Percentiles rank a stretch among this genome's conserved stretches.
These are phyloP conservation scores for Westerdykella sp. DNA, from an alignment of 2,329 filamentous ascomycete species.

Conservation along the genomic window DNA sequence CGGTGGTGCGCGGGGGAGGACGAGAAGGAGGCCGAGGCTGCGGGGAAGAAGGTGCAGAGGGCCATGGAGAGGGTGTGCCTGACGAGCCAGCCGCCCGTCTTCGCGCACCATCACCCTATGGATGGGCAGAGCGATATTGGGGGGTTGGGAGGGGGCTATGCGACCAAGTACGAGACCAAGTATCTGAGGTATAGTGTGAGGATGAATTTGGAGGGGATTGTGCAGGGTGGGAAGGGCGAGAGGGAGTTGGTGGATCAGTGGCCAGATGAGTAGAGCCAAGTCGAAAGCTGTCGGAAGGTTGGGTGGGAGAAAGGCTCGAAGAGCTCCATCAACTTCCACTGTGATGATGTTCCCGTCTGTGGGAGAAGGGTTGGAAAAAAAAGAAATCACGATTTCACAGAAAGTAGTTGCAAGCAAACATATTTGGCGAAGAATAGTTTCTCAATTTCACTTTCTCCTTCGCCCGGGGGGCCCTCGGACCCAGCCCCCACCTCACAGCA, in stretches of 20 bases:
- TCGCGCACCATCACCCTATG: conserved; percentile 27
- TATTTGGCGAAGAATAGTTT: too few species aligned
- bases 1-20: conserved; percentile 25
- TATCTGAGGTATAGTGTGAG: conserved; percentile 27
- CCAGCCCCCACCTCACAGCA: too few species aligned
- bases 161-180: conserved; percentile 25
- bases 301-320: too few species aligned
- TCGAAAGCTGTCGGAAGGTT: too few species aligned
- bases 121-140: conserved; percentile 28
- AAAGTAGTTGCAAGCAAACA: too few species aligned
- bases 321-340: too few species aligned
- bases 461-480: too few species aligned
- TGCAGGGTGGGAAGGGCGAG: conserved; percentile 10
- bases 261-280: conserved; percentile 19
- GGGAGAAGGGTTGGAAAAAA: too few species aligned
- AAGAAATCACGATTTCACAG: too few species aligned
- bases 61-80: conserved; percentile 21
- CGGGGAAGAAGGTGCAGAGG: conserved; percentile 4
- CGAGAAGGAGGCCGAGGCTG: conserved; percentile 12
- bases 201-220: conserved; percentile 27
- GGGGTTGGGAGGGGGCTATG: conserved; percentile 27
- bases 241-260: conserved; percentile 25
- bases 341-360: too few species aligned
- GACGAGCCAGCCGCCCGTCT: conserved; percentile 23
- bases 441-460: too few species aligned